Base-by-base conservation (phyloP, 2,329 filamentous ascomycete species). In the Akanthomyces lecanii region DNA sequence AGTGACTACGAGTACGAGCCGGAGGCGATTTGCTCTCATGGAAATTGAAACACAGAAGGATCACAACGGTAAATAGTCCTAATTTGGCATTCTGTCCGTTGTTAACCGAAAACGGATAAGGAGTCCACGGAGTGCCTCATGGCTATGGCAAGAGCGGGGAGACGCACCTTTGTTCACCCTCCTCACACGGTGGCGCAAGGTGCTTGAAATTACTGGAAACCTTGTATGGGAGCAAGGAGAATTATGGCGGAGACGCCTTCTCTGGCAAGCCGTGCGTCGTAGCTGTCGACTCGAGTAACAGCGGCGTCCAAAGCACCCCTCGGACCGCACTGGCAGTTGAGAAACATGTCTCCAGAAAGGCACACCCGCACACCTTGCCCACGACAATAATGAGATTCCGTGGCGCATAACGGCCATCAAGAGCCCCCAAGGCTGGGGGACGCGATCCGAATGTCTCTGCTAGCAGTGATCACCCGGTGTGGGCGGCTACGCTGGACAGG, bases 41-140 rank as follows among this genome's bases (percentile, higher is more conserved):
- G 18, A 36, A 23, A 38, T 5, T 40, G 14, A 38, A 36, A n/a
- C n/a, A 40, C 55, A 48, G 44, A 5, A 38, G 23, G 14, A 48
- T 40, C 12, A 33, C 33, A 38, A 38, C 18, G 38, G 23, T 50
- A 50, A 7, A 50, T 5, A 50, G 14, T 30, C 47, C 25, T 11
- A 38, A 53, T 53, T 6, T 36, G 25, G n/a, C 33, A 60, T 44
- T 60, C 47, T 47, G 57, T 21, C 57, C 57, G 57, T 59, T 40
- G 33, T 10, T 21, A 18, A 21, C 36, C 33, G 12, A 21, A 50
- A 6, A 23, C 23, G 36, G 23, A 23, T 4, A 4, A 59, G 8
- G 21, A 38, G 44, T 38, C 56, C 18, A 59, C 21, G n/a, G 23
- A 51, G 55, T 52, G 8, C 21, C 33, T 52, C 5, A 14, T 16